Conservation (phyloP, 768 basidiomycete genomes). For the Heimioporus sp. region DNA sequence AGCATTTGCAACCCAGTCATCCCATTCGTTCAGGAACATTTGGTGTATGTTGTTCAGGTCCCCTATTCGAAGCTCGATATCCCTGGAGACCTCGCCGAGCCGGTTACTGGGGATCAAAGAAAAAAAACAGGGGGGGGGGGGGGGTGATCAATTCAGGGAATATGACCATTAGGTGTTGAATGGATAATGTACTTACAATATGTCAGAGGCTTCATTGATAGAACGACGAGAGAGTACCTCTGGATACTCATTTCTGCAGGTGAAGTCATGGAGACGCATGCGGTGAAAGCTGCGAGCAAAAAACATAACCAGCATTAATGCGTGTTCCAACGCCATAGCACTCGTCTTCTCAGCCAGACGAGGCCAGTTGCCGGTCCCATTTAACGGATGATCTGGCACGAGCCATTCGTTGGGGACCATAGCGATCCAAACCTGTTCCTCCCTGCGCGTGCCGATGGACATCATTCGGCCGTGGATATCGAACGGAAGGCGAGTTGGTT, state of each 20-base stretch:
- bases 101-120: too few species aligned
- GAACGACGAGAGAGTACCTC: neutral
- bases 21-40: neutral
- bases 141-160: too few species aligned
- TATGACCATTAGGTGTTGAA: too few species aligned
- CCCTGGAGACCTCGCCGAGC: too few species aligned
- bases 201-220: neutral
- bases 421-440: neutral
- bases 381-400: neutral
- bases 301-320: neutral
- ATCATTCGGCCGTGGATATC: neutral
- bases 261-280: neutral
- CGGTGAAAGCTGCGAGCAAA: neutral
- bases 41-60: neutral
- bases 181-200: neutral
- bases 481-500: neutral
- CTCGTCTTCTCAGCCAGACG: neutral
- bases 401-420: conserved; percentile 2
- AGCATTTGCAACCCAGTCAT: neutral
- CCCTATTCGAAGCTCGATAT: neutral
- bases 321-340: neutral
- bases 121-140: too few species aligned
- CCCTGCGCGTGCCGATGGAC: neutral
- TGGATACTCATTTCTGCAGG: neutral
- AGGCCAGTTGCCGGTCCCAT: neutral